These are phyloP conservation scores for Leucocoprinus birnbaumii DNA, from an alignment of 768 basidiomycete genomes.

Conservation along the genomic window DNA sequence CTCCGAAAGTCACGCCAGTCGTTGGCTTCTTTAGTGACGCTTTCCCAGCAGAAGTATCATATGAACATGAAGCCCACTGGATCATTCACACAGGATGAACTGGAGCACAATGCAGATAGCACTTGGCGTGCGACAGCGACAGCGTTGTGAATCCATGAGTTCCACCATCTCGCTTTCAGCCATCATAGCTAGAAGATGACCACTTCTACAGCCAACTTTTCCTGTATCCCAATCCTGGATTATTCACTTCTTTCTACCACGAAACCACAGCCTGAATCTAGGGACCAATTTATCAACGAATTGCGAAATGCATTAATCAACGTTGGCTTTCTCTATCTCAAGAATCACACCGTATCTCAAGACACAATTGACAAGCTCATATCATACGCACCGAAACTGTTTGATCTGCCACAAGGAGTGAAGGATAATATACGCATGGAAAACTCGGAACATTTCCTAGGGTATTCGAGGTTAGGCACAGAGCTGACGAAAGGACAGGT, in stretches of 20 bases:
- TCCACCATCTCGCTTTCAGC: too few relatives aligned
- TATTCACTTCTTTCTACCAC: conserved; percentile 48
- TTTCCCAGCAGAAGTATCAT: too few relatives aligned
- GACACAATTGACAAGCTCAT: conserved; percentile 47
- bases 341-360: conserved; percentile 55
- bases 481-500: conserved; percentile 73
- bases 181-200: too few relatives aligned
- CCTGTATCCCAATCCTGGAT: conserved; percentile 69
- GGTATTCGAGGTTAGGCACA: conserved; percentile 68
- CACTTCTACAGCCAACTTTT: conserved; percentile 40
- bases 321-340: conserved; percentile 80
- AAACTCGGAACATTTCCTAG: conserved; percentile 76
- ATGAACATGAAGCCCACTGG: too few relatives aligned
- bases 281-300: conserved; percentile 55
- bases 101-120: too few relatives aligned
- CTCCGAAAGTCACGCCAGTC: too few relatives aligned
- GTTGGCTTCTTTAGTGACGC: too few relatives aligned
- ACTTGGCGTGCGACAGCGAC: too few relatives aligned
- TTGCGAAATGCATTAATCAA: conserved; percentile 73
- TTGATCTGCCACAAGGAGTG: conserved; percentile 60
- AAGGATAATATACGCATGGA: conserved; percentile 70
- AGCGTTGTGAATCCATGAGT: too few relatives aligned
- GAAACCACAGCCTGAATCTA: conserved; percentile 35
- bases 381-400: conserved; percentile 64
- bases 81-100: too few relatives aligned